Base-by-base conservation (phyloP, 495 filamentous ascomycete species). In the Aspergillus mulundensis region DNA sequence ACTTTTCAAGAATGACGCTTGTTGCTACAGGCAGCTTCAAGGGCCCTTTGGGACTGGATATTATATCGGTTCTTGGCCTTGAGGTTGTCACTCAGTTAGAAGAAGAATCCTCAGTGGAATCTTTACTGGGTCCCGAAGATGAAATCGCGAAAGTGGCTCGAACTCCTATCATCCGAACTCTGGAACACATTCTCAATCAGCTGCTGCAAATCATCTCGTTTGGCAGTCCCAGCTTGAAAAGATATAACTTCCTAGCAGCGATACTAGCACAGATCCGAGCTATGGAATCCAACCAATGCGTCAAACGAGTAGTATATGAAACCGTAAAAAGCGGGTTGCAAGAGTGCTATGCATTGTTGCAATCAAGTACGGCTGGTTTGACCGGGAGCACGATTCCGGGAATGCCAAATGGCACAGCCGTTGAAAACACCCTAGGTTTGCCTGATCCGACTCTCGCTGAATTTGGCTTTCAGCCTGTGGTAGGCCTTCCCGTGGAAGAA, bases 61-160 rank as follows among this genome's bases (percentile, higher is more conserved):
- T 66, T 20, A 60, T 64, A 12, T 56, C 61, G 7, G 42, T 53
- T 18, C 50, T 66, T 3, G 63, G 61, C 3, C 49, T 66, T 2
- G 63, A 68, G 45, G 39, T 64, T 15, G 32, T 61, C 21, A 65
- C 61, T 25, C 65, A 68, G 48, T 25, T 65, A 11, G 65, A 63
- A 43, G 62, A 68, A 38, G 53, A 56, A n/a, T 20, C n/a, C 20
- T 20, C 45, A 14, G 5, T 11, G 32, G n/a, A 42, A 10, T 25
- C 32, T 39, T 21, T 28, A 34, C 15, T 45, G 14, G 50, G 47
- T n/a, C 47, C 20, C 18, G 47, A 24, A 5, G 54, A 54, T 11
- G 54, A 62, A 50, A 34, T 66, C 6, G 47, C 56, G 10, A 55
- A 50, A 16, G 41, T 51, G 1, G 48, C 24, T 12, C 63, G 63